Conservation (phyloP, 2,329 filamentous ascomycete genomes). For the Plectosphaerella plurivora region DNA sequence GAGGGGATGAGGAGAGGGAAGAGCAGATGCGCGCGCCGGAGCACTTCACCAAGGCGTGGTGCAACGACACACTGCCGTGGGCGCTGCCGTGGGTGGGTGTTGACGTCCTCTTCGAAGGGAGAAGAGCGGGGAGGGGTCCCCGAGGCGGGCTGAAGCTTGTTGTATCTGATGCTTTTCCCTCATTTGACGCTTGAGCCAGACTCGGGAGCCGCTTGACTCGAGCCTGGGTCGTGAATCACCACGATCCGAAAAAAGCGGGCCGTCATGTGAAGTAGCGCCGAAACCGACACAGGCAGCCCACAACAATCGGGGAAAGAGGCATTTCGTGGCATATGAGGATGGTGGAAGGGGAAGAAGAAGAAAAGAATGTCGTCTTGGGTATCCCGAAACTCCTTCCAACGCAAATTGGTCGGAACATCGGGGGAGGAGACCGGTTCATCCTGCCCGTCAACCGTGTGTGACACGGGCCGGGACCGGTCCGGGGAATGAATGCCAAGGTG, state of each 20-base stretch:
- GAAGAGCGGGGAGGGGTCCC: neutral
- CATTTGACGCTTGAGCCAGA: neutral
- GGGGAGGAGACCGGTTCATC: neutral
- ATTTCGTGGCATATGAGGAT: neutral
- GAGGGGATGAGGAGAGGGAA: neutral
- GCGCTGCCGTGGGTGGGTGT: too few relatives aligned
- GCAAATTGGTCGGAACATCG: too few relatives aligned
- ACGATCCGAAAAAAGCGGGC: neutral
- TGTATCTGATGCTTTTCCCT: too few relatives aligned
- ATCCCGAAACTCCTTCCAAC: neutral
- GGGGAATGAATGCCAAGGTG: neutral
- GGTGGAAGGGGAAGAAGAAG: slow-evolving; percentile 2
- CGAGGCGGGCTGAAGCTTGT: too few relatives aligned
- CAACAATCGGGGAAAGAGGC: neutral
- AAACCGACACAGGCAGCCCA: neutral
- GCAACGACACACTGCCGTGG: neutral
- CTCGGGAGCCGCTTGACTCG: neutral
- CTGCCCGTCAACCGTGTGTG: too few relatives aligned
- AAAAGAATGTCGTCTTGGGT: neutral
- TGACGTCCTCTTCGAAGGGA: neutral
- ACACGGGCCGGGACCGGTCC: neutral
- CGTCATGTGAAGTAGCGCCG: slow-evolving; percentile 1
- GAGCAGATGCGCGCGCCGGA: neutral
- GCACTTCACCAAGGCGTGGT: neutral
- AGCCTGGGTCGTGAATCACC: neutral